phyloP scores from a whole-genome alignment of 805 yeast genomes.

The Candida nemodendra region DNA sequence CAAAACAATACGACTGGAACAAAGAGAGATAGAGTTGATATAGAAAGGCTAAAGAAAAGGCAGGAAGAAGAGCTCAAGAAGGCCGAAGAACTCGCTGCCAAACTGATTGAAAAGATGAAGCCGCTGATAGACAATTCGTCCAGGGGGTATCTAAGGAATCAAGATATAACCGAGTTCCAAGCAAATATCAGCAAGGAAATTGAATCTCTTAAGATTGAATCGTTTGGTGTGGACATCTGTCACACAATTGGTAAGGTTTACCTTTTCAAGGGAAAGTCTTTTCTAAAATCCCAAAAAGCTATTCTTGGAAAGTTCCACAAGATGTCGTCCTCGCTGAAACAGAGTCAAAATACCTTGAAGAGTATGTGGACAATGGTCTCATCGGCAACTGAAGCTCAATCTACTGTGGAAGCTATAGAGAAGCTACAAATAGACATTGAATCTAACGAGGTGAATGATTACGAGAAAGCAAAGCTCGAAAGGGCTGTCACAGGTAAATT shows the following conservation, averaged over 20 bases:
- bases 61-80: slow-evolving; percentile 38
- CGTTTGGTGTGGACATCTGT: slow-evolving; percentile 79
- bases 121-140: slow-evolving; percentile 41
- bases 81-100: slow-evolving; percentile 58
- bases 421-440: slow-evolving; percentile 47
- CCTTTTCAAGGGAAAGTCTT: slow-evolving; percentile 61
- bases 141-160: slow-evolving; percentile 40
- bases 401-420: slow-evolving; percentile 69
- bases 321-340: slow-evolving; percentile 67
- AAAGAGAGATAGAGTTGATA: slow-evolving; percentile 20
- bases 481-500: slow-evolving; percentile 76
- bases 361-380: slow-evolving; percentile 71
- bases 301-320: slow-evolving; percentile 56
- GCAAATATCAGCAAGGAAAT: slow-evolving; percentile 77
- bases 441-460: slow-evolving; percentile 46
- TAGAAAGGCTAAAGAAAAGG: slow-evolving; percentile 30
- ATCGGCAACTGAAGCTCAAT: slow-evolving; percentile 75
- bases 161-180: slow-evolving; percentile 50
- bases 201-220: slow-evolving; percentile 75
- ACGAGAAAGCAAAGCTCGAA: slow-evolving; percentile 60
- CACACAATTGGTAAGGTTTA: slow-evolving; percentile 75
- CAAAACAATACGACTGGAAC: background rate
- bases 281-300: slow-evolving; percentile 64
- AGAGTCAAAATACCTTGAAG: slow-evolving; percentile 69
- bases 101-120: slow-evolving; percentile 41